phyloP scores from a whole-genome alignment of 148 eudicot species.

The Rhododendron williamsianum region DNA sequence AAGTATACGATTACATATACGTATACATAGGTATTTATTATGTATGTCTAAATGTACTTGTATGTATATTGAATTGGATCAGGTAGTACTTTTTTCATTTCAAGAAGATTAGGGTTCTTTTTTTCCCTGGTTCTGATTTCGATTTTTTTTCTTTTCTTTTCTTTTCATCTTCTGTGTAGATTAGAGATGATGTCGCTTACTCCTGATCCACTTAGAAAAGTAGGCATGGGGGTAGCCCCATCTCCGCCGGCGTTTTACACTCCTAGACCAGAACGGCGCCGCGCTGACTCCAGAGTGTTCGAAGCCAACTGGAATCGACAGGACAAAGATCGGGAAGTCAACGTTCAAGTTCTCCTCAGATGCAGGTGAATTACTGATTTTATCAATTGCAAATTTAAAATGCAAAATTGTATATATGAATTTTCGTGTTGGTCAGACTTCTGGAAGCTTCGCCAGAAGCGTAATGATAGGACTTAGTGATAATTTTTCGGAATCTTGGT shows the following conservation, averaged over 20 bases:
- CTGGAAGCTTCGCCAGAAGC: no score
- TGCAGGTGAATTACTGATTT: constrained; percentile 55
- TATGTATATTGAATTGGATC: not conserved
- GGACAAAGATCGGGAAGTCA: constrained; percentile 62
- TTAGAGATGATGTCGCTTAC: constrained; percentile 52
- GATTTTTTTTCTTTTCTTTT: not conserved
- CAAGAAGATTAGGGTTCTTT: not conserved
- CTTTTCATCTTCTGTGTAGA: not conserved
- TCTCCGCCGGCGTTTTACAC: constrained; percentile 74
- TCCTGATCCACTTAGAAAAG: constrained; percentile 59
- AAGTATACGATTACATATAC: not conserved
- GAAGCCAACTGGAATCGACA: constrained; percentile 43
- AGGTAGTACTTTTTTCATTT: not conserved
- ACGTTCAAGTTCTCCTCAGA: constrained; percentile 79
- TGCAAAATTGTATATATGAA: not conserved
- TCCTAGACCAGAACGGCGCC: constrained; percentile 66
- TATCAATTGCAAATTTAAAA: not conserved
- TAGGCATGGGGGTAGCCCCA: constrained; percentile 53
- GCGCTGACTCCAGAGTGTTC: constrained; percentile 40
- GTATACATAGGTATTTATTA: no score
- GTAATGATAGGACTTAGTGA: not conserved
- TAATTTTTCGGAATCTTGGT: not conserved
- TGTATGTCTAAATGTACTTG: not conserved
- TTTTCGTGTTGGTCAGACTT: no score
- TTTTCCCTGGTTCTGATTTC: not conserved